Base-by-base conservation (phyloP, 768 basidiomycete species). In the Suillus subalutaceus region DNA sequence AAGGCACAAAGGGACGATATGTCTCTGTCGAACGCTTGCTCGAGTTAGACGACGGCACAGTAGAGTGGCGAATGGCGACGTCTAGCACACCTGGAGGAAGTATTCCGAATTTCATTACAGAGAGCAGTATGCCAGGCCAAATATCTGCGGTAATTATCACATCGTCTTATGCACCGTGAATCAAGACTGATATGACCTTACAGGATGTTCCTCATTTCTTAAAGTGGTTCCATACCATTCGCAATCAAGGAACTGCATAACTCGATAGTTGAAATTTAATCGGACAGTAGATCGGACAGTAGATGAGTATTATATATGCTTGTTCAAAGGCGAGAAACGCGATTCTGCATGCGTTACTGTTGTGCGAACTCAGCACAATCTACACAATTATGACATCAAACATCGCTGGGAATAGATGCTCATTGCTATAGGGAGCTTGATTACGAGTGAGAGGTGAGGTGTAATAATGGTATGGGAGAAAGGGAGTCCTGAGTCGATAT, bases 31-130 rank as follows among this genome's bases (percentile, higher is more conserved):
- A 93, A 76, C 83, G 84, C 38, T 71, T 94, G 62, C 75, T 79
- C 52, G 89, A 90, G 74, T 83, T 88, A 48, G 85, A 84, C 23
- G 79, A 85, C 67, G 92, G 89, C 60, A 84, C 77, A 58, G 85
- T 86, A 15, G 90, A 92, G 75, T 93, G 91, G 91, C 81, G 86
- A 48, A 92, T 93, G 91, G 91, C 91, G 3, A 91, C 90, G 2
- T 88, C 89, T 32, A 89, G 88, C 69, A 86, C 85, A 3, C 86
- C 90, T 15, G 90, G 90, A 32, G 92, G 92, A 30, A 82, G 74
- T 62, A 88, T 93, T 53, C 91, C 91, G 1, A 77, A 79, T 18
- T 90, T 89, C 68, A 65, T 93, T 66, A 84, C 84, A 4, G 89
- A 92, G 67, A 80, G 76, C 65, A 83, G 82, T 38, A 84, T 93